Evolutionary conservation across 2,329 filamentous ascomycete genomes (phyloP), one percentile per base, ranked within the genome.

Genomic region (Pseudogymnoascus sp.): DNA sequence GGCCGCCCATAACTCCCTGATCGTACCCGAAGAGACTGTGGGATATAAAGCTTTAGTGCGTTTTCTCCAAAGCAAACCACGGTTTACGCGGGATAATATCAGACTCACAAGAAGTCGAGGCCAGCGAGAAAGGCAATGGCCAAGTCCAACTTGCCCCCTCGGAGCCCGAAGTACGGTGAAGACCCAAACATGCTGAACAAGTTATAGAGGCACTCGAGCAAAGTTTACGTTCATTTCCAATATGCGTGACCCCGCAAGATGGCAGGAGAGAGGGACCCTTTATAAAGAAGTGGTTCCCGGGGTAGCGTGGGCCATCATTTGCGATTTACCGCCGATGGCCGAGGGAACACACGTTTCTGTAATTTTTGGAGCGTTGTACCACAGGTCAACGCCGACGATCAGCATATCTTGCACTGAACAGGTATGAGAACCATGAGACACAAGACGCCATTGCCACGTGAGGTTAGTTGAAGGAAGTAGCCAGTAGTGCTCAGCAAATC

Each of bases 41-140:
- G 35, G 5, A 13, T 13, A 21, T 13, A 13, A 31, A n/a, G 13
- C n/a, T 2, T 17, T 8, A 41, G 29, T 31, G 10, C 26, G 13
- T 47, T 13, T 15, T 58, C 58, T 73, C 59, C 72, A 82, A 80
- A 80, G 61, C 82, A 83, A 64, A 81, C 80, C 65, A 82, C n/a
- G 15, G 5, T 1, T 5, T 15, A 8, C 26, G 13, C 24, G 26
- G 15, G 44, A 31, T 15, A 10, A n/a, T 31, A 31, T 15, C 4
- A 81, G 24, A 82, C 65, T 69, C 61, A 84, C 65, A 89, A 76
- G 71, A 90, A 90, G 73, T 90, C 87, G 58, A 86, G 82, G 68
- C 87, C 88, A 62, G 88, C 88, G 68, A 90, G 81, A n/a, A 85
- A 75, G 64, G 84, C 84, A 67, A 91, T 84, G 60, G 86, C 86